phyloP scores from a whole-genome alignment of 148 eudicot genomes.

The Dysphania ambrosioides region DNA sequence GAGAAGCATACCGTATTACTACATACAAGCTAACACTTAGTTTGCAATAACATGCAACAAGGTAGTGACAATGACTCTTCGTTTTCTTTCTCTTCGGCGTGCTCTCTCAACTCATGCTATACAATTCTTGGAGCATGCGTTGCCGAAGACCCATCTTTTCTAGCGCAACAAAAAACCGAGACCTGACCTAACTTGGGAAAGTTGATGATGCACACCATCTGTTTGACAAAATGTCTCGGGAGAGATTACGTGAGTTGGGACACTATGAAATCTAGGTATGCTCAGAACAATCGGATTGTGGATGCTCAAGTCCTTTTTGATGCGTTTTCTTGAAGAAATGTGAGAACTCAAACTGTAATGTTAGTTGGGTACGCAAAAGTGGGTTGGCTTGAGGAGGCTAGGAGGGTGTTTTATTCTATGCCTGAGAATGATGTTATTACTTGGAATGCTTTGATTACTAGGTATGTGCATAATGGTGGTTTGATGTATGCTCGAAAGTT shows the following conservation, averaged over 20 bases:
- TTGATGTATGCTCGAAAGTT: constrained; percentile 27
- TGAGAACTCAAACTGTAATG: constrained; percentile 42
- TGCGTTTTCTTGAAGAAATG: constrained; percentile 28
- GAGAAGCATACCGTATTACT: no score
- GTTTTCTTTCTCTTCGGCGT: constrained; percentile 2
- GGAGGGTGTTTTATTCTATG: constrained; percentile 37
- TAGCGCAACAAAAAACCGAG: constrained; percentile 26
- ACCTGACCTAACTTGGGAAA: constrained; percentile 15
- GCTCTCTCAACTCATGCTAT: constrained; percentile 18
- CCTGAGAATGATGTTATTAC: constrained; percentile 38
- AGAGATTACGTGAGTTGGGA: constrained; percentile 29
- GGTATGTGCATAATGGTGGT: constrained; percentile 31
- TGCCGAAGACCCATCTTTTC: constrained; percentile 6
- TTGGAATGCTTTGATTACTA: constrained; percentile 53
- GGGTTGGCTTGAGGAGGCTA: constrained; percentile 36
- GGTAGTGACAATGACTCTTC: constrained; percentile 22
- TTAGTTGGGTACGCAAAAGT: constrained; percentile 30
- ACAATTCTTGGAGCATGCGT: not conserved
- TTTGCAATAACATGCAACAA: not conserved
- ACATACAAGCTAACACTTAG: no score
- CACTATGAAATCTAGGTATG: constrained; percentile 27
- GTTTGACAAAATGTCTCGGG: constrained; percentile 34
- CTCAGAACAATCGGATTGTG: constrained; percentile 5
- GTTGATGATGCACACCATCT: constrained; percentile 27
- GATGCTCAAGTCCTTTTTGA: constrained; percentile 22